Conservation (phyloP, 2,329 filamentous ascomycete genomes). For the Fusarium oligoseptatum region DNA sequence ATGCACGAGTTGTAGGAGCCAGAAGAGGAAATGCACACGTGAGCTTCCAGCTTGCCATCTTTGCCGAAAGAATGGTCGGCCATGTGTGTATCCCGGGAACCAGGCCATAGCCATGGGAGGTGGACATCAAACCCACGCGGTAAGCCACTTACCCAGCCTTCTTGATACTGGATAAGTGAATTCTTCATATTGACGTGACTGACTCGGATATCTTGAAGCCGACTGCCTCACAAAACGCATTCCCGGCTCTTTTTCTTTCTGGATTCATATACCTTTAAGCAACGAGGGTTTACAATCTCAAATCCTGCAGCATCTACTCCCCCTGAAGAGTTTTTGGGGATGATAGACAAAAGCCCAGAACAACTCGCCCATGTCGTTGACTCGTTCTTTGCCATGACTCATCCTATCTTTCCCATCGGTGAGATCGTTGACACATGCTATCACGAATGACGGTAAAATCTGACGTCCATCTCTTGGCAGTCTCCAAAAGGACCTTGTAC, state of each 20-base stretch:
- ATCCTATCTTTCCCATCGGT: slow-evolving; percentile 10
- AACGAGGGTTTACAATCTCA: not conserved
- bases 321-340: not conserved
- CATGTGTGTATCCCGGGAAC: slow-evolving; percentile 11
- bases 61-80: slow-evolving; percentile 5
- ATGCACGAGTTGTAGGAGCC: slow-evolving; percentile 14
- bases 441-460: not conserved
- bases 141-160: not conserved
- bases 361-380: not conserved
- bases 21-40: slow-evolving; percentile 22
- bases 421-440: not conserved
- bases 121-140: not conserved
- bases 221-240: not conserved
- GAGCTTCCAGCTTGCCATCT: slow-evolving; percentile 17
- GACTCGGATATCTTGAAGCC: not conserved
- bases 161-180: not conserved
- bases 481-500: slow-evolving; percentile 10
- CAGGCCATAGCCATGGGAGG: not conserved
- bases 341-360: not conserved
- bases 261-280: slow-evolving; percentile 12
- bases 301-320: not conserved
- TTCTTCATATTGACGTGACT: not conserved
- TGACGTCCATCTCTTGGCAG: not conserved
- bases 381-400: not conserved
- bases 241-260: slow-evolving; percentile 20